phyloP scores from a whole-genome alignment of 768 basidiomycete genomes.

The Kwoniella sp. region DNA sequence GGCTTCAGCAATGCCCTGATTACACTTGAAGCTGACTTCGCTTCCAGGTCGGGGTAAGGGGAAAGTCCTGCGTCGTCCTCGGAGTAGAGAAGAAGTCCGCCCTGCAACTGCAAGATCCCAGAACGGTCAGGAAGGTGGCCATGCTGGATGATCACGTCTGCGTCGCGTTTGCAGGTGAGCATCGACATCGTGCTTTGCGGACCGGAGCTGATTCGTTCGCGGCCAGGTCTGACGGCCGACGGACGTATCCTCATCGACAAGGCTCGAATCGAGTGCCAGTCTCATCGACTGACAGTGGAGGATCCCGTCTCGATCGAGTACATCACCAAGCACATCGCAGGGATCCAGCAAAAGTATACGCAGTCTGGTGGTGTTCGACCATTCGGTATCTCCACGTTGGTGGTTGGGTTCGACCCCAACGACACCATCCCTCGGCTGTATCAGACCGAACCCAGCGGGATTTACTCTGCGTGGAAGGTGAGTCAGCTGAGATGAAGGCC shows the following conservation, averaged over 20 bases:
- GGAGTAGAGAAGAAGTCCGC: conserved; percentile 99
- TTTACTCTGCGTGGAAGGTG: conserved; percentile 98
- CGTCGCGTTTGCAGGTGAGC: conserved; percentile 89
- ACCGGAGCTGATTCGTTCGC: neutral
- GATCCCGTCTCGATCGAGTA: conserved; percentile 98
- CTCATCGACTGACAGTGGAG: conserved; percentile 92
- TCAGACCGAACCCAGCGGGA: conserved; percentile 95
- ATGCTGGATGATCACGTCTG: conserved; percentile 98
- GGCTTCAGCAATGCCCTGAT: neutral
- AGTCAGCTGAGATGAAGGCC: conserved; percentile 27
- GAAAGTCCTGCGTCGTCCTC: conserved; percentile 87
- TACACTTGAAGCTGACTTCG: neutral
- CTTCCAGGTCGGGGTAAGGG: conserved; percentile 83
- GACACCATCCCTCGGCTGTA: conserved; percentile 83
- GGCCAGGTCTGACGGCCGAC: conserved; percentile 86
- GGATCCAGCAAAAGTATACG: conserved; percentile 98
- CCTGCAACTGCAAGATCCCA: conserved; percentile 92
- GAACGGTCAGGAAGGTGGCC: conserved; percentile 94
- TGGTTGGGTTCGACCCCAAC: conserved; percentile 94
- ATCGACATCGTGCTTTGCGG: neutral
- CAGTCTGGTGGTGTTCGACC: conserved; percentile 98
- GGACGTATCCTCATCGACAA: conserved; percentile 97
- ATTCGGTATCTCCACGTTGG: conserved; percentile 94
- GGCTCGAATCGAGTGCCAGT: conserved; percentile 95
- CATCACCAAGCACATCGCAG: conserved; percentile 94